Base-by-base conservation (phyloP, 805 yeast genomes). In the Metschnikowia arizonensis region DNA sequence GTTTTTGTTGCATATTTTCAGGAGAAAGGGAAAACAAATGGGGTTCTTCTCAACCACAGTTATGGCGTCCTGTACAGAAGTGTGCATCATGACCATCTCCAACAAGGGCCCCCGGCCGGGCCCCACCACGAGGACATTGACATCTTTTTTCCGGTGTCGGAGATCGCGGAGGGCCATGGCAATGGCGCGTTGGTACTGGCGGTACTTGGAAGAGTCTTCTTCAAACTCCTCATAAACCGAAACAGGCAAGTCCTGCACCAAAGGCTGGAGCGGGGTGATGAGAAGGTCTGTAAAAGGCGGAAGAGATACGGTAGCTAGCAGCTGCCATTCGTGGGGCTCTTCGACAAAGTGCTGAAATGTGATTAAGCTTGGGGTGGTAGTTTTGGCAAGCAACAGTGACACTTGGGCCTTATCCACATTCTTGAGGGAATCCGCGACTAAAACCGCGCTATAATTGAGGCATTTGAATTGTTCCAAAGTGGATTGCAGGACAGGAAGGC, bases 21-120 rank as follows among this genome's bases (percentile, higher is more conserved):
- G 64, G 25, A 88, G 63, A 42, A 69, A 66, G 3, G 74, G 61
- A 42, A 73, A 65, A 4, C 90, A 90, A 14, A 75, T 75, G 5
- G 77, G 70, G 58, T 87, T 87, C 56, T 82, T 85, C 58, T 90
- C 97, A 12, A 88, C 64, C 1, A 93, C 88, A 15, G 49, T 48
- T n/a, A 69, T 46, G 1, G 33, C 23, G 34, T 46, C 47, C 35
- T 24, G 35, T 10, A n/a, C 14, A 2, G n/a, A 35, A 5, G 45
- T 45, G 66, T 46, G 33, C 50, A 10, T 47, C 44, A 32, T 49
- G 21, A 47, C 63, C 54, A 30, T 68, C 35, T 81, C 81, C 2
- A 89, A 81, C 24, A 90, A 63, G 0, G 91, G 90, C 1, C 97
- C 97, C 36, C 88, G 68, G 1, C 97, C 97, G 0, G 97, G 93